These are phyloP conservation scores for Fragaria ananassa DNA, from an alignment of 306 rosid species.

Conservation along the genomic window DNA sequence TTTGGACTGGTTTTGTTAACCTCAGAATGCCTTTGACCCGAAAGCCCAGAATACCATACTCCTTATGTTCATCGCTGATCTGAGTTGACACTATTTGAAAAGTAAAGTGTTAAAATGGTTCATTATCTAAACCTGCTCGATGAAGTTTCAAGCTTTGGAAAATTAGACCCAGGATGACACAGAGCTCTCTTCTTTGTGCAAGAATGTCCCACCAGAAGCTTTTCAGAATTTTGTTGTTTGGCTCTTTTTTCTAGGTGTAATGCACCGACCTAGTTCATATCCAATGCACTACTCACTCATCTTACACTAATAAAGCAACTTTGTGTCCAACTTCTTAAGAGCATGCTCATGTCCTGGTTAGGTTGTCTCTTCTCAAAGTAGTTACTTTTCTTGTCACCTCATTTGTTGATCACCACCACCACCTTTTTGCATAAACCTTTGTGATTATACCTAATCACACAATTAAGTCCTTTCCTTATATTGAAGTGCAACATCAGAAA, in stretches of 20 bases:
- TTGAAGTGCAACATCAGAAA: background rate
- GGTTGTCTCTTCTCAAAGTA: slow-evolving; percentile 24
- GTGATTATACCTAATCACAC: background rate
- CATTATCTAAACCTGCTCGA: too few relatives aligned
- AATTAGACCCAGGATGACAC: background rate
- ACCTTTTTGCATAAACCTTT: background rate
- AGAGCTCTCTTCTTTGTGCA: background rate
- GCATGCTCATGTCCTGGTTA: slow-evolving; percentile 12
- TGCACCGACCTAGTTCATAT: slow-evolving; percentile 35
- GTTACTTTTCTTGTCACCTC: background rate
- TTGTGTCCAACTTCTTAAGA: slow-evolving; percentile 31
- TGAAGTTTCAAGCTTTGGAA: slow-evolving; percentile 10
- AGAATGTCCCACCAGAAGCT: slow-evolving; percentile 29
- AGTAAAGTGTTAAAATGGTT: too few relatives aligned
- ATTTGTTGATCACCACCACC: background rate
- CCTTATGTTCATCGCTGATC: background rate
- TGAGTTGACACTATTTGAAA: too few relatives aligned
- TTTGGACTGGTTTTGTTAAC: background rate
- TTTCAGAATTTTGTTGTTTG: slow-evolving; percentile 5
- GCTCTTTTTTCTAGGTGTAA: slow-evolving; percentile 35
- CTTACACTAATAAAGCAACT: slow-evolving; percentile 28
- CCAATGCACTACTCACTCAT: slow-evolving; percentile 7
- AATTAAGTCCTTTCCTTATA: background rate
- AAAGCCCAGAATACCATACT: background rate
- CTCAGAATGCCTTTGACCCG: background rate